phyloP scores from a whole-genome alignment of 495 filamentous ascomycete genomes.

The Penicillium taxi region DNA sequence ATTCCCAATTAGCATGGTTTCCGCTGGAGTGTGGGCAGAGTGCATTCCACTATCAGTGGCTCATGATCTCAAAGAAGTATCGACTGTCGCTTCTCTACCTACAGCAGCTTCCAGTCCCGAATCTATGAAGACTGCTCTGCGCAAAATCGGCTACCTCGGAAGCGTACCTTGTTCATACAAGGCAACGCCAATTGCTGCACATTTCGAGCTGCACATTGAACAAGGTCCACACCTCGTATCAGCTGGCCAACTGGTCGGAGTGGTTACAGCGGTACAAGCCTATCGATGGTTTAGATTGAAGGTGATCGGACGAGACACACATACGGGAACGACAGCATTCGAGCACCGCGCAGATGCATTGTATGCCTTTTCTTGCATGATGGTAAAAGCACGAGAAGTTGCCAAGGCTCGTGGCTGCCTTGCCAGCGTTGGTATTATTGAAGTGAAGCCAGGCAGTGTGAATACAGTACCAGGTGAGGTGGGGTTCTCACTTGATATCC shows the following conservation, averaged over 20 bases:
- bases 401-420: conserved; percentile 49
- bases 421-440: conserved; percentile 66
- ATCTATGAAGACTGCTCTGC: conserved; percentile 60
- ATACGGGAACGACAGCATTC: conserved; percentile 71
- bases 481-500: conserved; percentile 64
- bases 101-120: conserved; percentile 42
- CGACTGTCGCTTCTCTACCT: conserved; percentile 38
- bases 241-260: conserved; percentile 54
- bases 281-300: conserved; percentile 66
- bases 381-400: conserved; percentile 55
- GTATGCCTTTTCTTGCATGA: conserved; percentile 59
- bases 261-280: conserved; percentile 59
- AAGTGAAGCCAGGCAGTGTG: conserved; percentile 56
- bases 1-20: conserved; percentile 69
- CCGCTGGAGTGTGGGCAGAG: conserved; percentile 72
- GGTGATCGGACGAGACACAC: conserved; percentile 57
- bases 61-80: conserved; percentile 49
- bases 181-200: conserved; percentile 63
- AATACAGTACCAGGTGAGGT: conserved; percentile 70
- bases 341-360: conserved; percentile 53
- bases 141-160: conserved; percentile 66
- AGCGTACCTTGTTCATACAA: conserved; percentile 47
- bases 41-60: conserved; percentile 55
- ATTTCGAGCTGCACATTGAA: conserved; percentile 81
- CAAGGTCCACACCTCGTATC: conserved; percentile 66